A percentile compares a stretch with the other conserved stretches of the same genome.
Evolutionary conservation across 2,329 filamentous ascomycete species (phyloP).

Genomic region (Tolypocladium guangdongense): DNA sequence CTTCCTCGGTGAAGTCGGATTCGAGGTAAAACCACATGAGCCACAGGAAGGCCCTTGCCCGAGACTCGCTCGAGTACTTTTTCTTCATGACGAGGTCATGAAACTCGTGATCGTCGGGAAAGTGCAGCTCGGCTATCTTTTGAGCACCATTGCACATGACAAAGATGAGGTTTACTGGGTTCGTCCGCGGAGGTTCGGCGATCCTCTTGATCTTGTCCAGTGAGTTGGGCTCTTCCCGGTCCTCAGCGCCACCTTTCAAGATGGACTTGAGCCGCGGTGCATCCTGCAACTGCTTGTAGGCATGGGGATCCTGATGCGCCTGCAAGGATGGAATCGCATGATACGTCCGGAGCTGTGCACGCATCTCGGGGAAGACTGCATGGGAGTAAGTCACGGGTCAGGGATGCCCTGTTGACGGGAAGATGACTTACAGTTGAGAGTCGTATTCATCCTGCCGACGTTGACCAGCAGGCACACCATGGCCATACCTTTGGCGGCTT

Average conservation of each 20-base stretch:
- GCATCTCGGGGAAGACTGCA: conserved; percentile 96
- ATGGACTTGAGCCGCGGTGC: conserved; percentile 94
- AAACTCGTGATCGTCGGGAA: conserved; percentile 76
- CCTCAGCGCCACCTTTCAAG: conserved; percentile 90
- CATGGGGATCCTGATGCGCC: conserved; percentile 86
- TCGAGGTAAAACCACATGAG: conserved; percentile 99
- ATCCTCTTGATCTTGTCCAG: conserved; percentile 68
- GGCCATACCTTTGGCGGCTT: conserved; percentile 93
- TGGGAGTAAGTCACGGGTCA: conserved; percentile 7
- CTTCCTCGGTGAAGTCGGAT: conserved; percentile 84
- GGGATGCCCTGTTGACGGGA: not conserved
- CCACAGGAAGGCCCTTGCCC: conserved; percentile 87
- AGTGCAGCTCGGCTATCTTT: conserved; percentile 88
- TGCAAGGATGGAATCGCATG: conserved; percentile 95
- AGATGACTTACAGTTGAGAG: conserved; percentile 69
- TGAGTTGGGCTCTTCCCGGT: conserved; percentile 70
- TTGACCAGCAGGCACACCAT: conserved; percentile 98
- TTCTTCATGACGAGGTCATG: conserved; percentile 94
- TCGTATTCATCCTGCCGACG: conserved; percentile 97
- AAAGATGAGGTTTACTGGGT: conserved; percentile 95
- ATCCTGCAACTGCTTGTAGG: conserved; percentile 96
- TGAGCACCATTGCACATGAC: conserved; percentile 82
- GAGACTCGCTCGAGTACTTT: conserved; percentile 67
- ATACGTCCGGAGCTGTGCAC: conserved; percentile 92
- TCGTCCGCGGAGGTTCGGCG: conserved; percentile 62